Conservation (phyloP, 306 rosid species). For the Sophora flavescens region DNA sequence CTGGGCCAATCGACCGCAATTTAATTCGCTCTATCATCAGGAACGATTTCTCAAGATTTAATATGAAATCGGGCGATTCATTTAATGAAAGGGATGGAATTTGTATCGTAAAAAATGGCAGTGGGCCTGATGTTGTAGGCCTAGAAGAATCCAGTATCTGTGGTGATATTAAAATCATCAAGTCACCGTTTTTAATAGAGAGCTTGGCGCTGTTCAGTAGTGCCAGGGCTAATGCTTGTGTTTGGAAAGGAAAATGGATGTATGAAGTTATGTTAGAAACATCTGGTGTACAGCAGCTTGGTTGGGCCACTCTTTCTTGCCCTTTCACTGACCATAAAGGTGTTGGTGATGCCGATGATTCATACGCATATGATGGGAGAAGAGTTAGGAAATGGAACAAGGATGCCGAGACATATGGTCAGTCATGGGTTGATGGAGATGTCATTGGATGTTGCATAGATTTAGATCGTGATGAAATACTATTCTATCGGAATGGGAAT, state of each 20-base stretch:
- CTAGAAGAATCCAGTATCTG: slow-evolving; percentile 77
- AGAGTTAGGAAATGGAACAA: slow-evolving; percentile 95
- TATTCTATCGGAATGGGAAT: slow-evolving; percentile 86
- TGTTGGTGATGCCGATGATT: slow-evolving; percentile 95
- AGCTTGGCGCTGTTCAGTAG: slow-evolving; percentile 94
- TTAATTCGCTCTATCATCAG: slow-evolving; percentile 61
- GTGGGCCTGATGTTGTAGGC: slow-evolving; percentile 56
- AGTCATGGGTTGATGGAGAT: slow-evolving; percentile 96
- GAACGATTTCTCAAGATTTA: slow-evolving; percentile 61
- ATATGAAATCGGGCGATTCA: slow-evolving; percentile 40
- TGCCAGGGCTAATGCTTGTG: slow-evolving; percentile 82
- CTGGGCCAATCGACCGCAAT: slow-evolving; percentile 61
- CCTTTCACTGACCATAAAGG: slow-evolving; percentile 92
- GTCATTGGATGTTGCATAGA: slow-evolving; percentile 98
- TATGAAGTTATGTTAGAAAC: slow-evolving; percentile 92
- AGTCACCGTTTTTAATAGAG: slow-evolving; percentile 76
- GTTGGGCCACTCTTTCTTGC: slow-evolving; percentile 95
- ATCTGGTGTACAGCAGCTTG: slow-evolving; percentile 96
- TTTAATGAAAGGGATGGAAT: slow-evolving; percentile 61
- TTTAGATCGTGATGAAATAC: slow-evolving; percentile 81
- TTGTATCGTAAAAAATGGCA: slow-evolving; percentile 50
- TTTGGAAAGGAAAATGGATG: slow-evolving; percentile 99
- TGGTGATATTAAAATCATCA: slow-evolving; percentile 75
- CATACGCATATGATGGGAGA: slow-evolving; percentile 97
- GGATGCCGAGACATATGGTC: slow-evolving; percentile 84